Evolutionary conservation across 1,284 basidiomycete species (phyloP).

Genomic region (Somion occarium): DNA sequence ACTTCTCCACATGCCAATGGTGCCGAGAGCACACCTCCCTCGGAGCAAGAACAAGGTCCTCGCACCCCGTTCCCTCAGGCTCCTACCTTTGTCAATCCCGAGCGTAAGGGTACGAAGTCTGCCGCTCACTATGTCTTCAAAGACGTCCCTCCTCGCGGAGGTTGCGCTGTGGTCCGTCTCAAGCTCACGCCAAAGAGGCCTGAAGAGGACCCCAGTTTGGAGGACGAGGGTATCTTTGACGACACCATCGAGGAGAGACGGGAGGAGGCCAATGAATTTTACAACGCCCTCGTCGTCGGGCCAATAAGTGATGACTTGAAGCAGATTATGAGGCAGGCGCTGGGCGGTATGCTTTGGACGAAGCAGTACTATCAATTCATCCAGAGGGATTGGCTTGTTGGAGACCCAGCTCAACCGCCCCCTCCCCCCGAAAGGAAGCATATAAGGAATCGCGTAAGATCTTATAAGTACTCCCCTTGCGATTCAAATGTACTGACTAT

Average conservation of each 20-base stretch:
- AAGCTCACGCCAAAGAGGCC: conserved; percentile 84
- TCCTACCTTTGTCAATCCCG: conserved; percentile 77
- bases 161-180: conserved; percentile 92
- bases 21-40: conserved; percentile 22
- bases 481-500: neutral
- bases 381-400: conserved; percentile 93
- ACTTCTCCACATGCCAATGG: conserved; percentile 36
- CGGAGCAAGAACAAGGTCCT: conserved; percentile 39
- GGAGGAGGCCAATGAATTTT: conserved; percentile 95
- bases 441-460: conserved; percentile 74
- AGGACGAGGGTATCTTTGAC: conserved; percentile 91
- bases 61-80: conserved; percentile 51
- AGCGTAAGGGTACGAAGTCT: conserved; percentile 86
- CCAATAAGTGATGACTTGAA: conserved; percentile 89
- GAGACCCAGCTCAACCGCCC: conserved; percentile 91
- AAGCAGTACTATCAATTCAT: conserved; percentile 98
- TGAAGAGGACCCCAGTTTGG: conserved; percentile 72
- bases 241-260: conserved; percentile 84
- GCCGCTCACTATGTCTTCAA: conserved; percentile 89
- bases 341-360: conserved; percentile 98
- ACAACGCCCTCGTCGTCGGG: conserved; percentile 73
- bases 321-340: conserved; percentile 96
- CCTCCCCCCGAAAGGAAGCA: conserved; percentile 88
- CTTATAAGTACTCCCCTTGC: conserved; percentile 5
- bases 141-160: conserved; percentile 86